These are phyloP conservation scores for Pisolithus microcarpus DNA, from an alignment of 768 basidiomycete genomes.

Conservation along the genomic window DNA sequence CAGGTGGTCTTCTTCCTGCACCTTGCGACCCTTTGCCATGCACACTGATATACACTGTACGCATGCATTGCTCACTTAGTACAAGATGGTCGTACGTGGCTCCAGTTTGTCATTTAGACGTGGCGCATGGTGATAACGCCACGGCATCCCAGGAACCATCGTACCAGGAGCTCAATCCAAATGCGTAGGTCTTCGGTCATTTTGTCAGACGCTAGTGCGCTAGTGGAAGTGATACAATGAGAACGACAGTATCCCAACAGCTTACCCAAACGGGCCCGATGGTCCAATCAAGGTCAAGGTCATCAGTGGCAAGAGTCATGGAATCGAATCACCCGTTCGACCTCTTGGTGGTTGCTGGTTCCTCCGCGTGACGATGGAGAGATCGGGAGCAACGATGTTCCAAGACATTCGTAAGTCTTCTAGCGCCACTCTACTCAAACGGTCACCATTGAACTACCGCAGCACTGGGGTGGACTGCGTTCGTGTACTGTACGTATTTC, in stretches of 20 bases:
- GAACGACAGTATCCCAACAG: conserved; percentile 53
- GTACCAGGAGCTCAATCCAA: conserved; percentile 75
- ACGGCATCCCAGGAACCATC: conserved; percentile 48
- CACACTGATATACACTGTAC: conserved; percentile 10
- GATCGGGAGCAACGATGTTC: conserved; percentile 55
- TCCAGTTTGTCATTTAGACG: background rate
- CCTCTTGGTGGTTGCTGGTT: conserved; percentile 94
- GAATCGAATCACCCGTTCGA: conserved; percentile 79
- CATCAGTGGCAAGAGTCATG: conserved; percentile 85
- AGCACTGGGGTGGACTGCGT: conserved; percentile 87
- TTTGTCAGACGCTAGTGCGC: background rate
- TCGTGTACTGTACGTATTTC: conserved; percentile 62
- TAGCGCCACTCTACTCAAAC: background rate
- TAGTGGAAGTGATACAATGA: conserved; percentile 1
- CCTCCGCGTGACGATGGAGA: conserved; percentile 68
- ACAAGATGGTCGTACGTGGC: conserved; percentile 64
- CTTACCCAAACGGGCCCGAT: conserved; percentile 62
- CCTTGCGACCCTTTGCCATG: background rate
- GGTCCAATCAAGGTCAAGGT: conserved; percentile 71
- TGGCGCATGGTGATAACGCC: background rate
- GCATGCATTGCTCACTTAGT: conserved; percentile 31
- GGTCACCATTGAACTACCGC: background rate
- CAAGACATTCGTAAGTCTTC: conserved; percentile 67
- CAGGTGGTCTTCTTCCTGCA: conserved; percentile 29
- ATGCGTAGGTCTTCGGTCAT: conserved; percentile 36